A percentile compares a stretch with the other conserved stretches of the same genome.
phyloP scores from a whole-genome alignment of 2,329 filamentous ascomycete genomes.

The Fusarium protoensiforme region DNA sequence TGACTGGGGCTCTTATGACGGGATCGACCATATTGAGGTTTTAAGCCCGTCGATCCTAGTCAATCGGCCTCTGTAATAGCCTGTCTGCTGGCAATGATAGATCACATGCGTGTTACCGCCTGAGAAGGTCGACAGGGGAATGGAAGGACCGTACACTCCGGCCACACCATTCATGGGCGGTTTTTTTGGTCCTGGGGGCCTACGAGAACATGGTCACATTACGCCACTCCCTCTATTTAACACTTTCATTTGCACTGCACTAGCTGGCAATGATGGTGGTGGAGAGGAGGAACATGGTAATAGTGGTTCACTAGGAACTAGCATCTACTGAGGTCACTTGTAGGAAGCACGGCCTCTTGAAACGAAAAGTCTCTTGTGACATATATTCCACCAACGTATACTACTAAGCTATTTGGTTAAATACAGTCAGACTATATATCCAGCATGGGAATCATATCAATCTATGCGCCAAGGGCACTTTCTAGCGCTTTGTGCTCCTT shows the following conservation, averaged over 20 bases:
- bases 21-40: background rate
- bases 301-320: background rate
- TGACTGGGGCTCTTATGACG: slow-evolving; percentile 27
- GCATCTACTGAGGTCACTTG: no score
- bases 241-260: background rate
- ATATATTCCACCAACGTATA: background rate
- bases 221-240: background rate
- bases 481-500: slow-evolving; percentile 24
- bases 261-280: background rate
- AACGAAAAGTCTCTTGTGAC: background rate
- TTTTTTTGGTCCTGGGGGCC: background rate
- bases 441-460: no score
- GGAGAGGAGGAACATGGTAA: background rate
- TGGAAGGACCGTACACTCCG: background rate
- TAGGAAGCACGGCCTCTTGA: background rate
- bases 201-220: background rate
- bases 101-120: background rate
- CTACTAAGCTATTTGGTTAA: background rate
- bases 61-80: background rate
- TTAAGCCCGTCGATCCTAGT: background rate
- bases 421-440: no score
- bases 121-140: background rate
- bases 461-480: slow-evolving; percentile 2
- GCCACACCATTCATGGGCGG: background rate
- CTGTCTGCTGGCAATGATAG: background rate